These are phyloP conservation scores for Candida michaelii DNA, from an alignment of 805 yeast species.

Conservation along the genomic window DNA sequence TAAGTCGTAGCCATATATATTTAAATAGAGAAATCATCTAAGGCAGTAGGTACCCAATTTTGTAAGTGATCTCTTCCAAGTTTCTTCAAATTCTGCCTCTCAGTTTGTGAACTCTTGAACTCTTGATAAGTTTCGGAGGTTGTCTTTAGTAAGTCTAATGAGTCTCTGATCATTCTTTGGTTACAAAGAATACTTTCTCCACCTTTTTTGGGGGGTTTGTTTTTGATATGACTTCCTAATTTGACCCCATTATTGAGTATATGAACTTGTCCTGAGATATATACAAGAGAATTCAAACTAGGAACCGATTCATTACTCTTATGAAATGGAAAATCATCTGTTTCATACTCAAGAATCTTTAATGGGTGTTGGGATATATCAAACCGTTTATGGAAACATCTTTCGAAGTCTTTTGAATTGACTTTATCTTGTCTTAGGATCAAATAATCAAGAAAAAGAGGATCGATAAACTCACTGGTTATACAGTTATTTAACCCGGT, in stretches of 20 bases:
- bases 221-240: constrained; percentile 54
- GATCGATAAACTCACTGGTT: constrained; percentile 33
- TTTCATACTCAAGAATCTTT: constrained; percentile 22
- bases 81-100: constrained; percentile 30
- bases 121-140: constrained; percentile 24
- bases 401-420: constrained; percentile 25
- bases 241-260: constrained; percentile 58
- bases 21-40: constrained; percentile 39
- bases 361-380: constrained; percentile 13
- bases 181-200: constrained; percentile 45
- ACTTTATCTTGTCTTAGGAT: constrained; percentile 43
- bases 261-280: constrained; percentile 27
- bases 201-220: constrained; percentile 40
- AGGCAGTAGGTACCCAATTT: constrained; percentile 47
- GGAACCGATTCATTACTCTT: constrained; percentile 25
- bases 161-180: constrained; percentile 7
- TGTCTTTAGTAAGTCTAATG: background rate
- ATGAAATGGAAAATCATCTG: constrained; percentile 24
- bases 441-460: constrained; percentile 46
- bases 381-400: constrained; percentile 42
- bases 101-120: constrained; percentile 26
- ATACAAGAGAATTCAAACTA: constrained; percentile 30
- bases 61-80: constrained; percentile 31
- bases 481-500: constrained; percentile 52
- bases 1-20: background rate